Evolutionary conservation across 805 yeast genomes (phyloP).

Genomic region (Candida sonorensis): DNA sequence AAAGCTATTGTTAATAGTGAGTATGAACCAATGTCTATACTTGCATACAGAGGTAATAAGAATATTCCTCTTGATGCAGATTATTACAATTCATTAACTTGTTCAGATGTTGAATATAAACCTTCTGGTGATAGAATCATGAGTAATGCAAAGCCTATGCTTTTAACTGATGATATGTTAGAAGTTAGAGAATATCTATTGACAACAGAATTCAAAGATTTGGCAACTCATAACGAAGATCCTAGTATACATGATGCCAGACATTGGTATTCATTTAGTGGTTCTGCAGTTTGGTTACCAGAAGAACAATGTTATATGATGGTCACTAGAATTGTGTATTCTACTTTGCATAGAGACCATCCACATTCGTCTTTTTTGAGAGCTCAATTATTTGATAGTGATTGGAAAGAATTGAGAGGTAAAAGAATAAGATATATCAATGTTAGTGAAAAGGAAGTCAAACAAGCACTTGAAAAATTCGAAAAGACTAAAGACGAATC

Average conservation of each 20-base stretch:
- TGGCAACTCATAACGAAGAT: slow-evolving; percentile 16
- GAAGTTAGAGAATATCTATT: slow-evolving; percentile 16
- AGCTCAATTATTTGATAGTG: slow-evolving; percentile 36
- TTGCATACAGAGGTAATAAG: too few relatives aligned
- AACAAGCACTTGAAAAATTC: slow-evolving; percentile 20
- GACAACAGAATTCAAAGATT: slow-evolving; percentile 13
- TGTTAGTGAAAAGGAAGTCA: slow-evolving; percentile 25
- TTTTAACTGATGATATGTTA: slow-evolving; percentile 19
- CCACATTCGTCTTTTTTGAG: slow-evolving; percentile 36
- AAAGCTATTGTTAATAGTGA: too few relatives aligned
- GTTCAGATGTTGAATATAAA: slow-evolving; percentile 10
- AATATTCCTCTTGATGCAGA: slow-evolving; percentile 3
- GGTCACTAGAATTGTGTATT: slow-evolving; percentile 37
- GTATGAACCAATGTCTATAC: too few relatives aligned
- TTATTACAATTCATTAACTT: slow-evolving; percentile 16
- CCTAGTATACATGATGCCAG: slow-evolving; percentile 11
- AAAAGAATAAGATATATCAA: slow-evolving; percentile 29
- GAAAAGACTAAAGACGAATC: slow-evolving; percentile 23
- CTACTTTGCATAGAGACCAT: slow-evolving; percentile 23
- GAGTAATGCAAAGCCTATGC: slow-evolving; percentile 14
- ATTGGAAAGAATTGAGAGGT: slow-evolving; percentile 39
- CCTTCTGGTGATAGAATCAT: slow-evolving; percentile 8
- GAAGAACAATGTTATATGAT: slow-evolving; percentile 42
- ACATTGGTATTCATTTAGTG: slow-evolving; percentile 42
- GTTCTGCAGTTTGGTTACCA: slow-evolving; percentile 46